Conservation (phyloP, 164 flowering plant genomes). For the Santalum album region DNA sequence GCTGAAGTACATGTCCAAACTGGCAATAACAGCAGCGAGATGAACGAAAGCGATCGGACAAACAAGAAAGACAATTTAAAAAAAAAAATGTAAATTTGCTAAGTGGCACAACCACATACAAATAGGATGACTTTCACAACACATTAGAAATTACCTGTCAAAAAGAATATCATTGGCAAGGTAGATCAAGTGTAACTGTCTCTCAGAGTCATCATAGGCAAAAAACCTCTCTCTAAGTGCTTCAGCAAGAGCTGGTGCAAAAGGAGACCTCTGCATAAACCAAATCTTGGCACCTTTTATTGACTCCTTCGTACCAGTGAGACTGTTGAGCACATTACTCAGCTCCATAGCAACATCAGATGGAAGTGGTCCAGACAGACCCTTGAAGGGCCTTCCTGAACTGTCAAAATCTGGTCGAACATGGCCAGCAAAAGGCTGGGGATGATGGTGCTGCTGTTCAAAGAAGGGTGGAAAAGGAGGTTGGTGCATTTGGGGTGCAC, state of each 20-base stretch:
- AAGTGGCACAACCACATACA: no score
- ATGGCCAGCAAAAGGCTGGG: constrained; percentile 48
- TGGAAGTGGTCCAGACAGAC: constrained; percentile 82
- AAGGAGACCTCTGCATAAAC: constrained; percentile 96
- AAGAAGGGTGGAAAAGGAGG: constrained; percentile 62
- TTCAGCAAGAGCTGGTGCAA: constrained; percentile 88
- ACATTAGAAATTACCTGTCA: constrained; percentile 74
- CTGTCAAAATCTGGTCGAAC: constrained; percentile 66
- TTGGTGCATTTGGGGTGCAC: constrained; percentile 57
- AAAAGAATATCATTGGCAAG: constrained; percentile 96
- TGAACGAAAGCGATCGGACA: no score
- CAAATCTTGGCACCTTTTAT: constrained; percentile 92
- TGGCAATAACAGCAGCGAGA: no score
- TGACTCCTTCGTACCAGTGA: constrained; percentile 92
- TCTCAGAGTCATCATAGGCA: constrained; percentile 76
- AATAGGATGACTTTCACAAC: no score
- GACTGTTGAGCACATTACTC: constrained; percentile 56
- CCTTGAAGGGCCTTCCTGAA: constrained; percentile 50
- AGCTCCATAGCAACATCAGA: constrained; percentile 85
- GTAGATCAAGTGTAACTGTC: constrained; percentile 80
- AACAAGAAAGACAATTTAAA: no score
- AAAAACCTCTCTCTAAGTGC: constrained; percentile 75
- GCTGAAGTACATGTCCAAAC: no score
- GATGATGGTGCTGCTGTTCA: constrained; percentile 54
- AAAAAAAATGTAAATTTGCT: no score